These are phyloP conservation scores for Endocladia muricata DNA, from an alignment of 31 red algal species.

Conservation along the genomic window DNA sequence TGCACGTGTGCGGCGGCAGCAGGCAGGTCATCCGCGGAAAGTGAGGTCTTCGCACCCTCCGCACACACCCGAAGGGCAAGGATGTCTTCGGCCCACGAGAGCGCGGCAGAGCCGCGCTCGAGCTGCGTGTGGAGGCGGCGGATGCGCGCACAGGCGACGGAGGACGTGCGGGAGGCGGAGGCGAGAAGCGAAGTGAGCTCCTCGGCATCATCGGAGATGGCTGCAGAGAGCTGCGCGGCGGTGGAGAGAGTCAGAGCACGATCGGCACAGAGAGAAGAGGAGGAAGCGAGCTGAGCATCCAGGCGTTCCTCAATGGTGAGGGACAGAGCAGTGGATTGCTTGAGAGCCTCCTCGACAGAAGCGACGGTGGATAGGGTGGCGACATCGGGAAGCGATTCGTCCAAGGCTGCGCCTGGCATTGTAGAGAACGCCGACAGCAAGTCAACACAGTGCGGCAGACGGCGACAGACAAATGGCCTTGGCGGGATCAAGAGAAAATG, in stretches of 20 bases:
- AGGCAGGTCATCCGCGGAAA: slow-evolving; percentile 51
- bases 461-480: background rate
- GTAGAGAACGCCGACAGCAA: too few relatives aligned
- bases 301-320: slow-evolving; percentile 33
- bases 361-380: slow-evolving; percentile 14
- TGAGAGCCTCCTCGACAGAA: slow-evolving; percentile 21
- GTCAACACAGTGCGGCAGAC: too few relatives aligned
- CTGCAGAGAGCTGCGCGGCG: slow-evolving; percentile 33
- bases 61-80: slow-evolving; percentile 62
- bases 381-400: background rate
- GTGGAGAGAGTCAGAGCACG: slow-evolving; percentile 15
- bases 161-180: slow-evolving; percentile 28
- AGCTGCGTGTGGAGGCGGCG: slow-evolving; percentile 43
- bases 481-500: background rate
- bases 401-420: slow-evolving; percentile 16
- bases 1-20: slow-evolving; percentile 54
- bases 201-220: slow-evolving; percentile 43
- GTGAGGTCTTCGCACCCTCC: slow-evolving; percentile 66
- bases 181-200: slow-evolving; percentile 54
- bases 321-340: slow-evolving; percentile 4
- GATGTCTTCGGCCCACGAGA: slow-evolving; percentile 74
- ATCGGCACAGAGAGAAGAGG: slow-evolving; percentile 30
- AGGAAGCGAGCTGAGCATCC: slow-evolving; percentile 42
- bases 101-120: slow-evolving; percentile 19
- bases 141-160: slow-evolving; percentile 37